These are phyloP conservation scores for Botrytis cinerea DNA, from an alignment of 2,329 filamentous ascomycete species.

Conservation along the genomic window DNA sequence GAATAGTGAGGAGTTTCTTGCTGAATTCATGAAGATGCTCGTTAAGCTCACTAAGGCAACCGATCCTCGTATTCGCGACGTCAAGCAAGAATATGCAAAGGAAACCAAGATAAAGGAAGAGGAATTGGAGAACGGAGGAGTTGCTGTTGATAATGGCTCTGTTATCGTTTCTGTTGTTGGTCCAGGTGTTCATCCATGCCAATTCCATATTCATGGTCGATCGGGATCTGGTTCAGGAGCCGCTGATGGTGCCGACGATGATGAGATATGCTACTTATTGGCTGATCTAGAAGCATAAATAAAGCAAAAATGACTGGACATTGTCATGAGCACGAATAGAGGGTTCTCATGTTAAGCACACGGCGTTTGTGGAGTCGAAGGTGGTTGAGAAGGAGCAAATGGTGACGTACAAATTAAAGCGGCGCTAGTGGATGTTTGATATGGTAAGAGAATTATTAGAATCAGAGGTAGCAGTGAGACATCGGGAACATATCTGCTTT, in stretches of 20 bases:
- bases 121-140: not conserved
- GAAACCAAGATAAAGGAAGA: not conserved
- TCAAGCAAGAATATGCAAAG: slow-evolving; percentile 3
- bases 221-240: not conserved
- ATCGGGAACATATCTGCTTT: too few species aligned
- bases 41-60: slow-evolving; percentile 2
- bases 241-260: not conserved
- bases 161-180: not conserved
- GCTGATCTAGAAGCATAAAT: not conserved
- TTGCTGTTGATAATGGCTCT: not conserved
- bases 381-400: not conserved
- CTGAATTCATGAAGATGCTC: slow-evolving; percentile 30
- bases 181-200: slow-evolving; percentile 27
- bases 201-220: slow-evolving; percentile 26
- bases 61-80: slow-evolving; percentile 35
- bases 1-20: slow-evolving; percentile 23
- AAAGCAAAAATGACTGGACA: not conserved
- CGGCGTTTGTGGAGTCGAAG: not conserved
- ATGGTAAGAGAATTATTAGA: not conserved
- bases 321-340: not conserved
- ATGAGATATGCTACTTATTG: not conserved
- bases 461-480: not conserved
- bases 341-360: not conserved
- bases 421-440: not conserved
- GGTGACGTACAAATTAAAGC: not conserved